phyloP scores from a whole-genome alignment of 805 yeast species.

The Saturnispora hagleri region DNA sequence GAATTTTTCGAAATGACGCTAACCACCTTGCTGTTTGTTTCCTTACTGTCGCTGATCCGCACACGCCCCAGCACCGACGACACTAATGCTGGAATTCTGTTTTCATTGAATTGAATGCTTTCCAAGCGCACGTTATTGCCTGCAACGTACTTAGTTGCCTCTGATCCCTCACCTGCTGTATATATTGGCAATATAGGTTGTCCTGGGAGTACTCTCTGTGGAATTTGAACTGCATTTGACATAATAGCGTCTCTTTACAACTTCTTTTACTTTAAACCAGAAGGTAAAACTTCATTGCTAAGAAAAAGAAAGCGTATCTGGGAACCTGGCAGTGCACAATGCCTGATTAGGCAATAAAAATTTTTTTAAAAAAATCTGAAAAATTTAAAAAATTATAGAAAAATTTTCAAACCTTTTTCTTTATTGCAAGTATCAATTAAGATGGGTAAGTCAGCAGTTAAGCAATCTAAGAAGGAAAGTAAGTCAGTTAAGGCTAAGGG shows the following conservation, averaged over 20 bases:
- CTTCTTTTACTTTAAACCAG: neutral
- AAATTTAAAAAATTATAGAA: slow-evolving; percentile 2
- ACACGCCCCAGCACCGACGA: slow-evolving; percentile 61
- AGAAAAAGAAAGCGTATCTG: neutral
- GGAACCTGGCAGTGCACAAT: slow-evolving; percentile 1
- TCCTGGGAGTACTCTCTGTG: slow-evolving; percentile 64
- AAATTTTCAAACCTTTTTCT: slow-evolving; percentile 6
- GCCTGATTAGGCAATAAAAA: neutral
- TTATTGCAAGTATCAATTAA: slow-evolving; percentile 3
- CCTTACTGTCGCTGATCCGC: slow-evolving; percentile 6
- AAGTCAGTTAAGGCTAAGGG: slow-evolving; percentile 17
- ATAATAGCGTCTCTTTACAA: neutral
- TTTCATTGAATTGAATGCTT: slow-evolving; percentile 33
- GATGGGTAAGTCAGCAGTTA: slow-evolving; percentile 25
- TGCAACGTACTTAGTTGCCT: slow-evolving; percentile 35
- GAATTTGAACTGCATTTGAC: slow-evolving; percentile 17
- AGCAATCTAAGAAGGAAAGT: slow-evolving; percentile 20
- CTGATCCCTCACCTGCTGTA: slow-evolving; percentile 22
- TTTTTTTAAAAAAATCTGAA: slow-evolving; percentile 3
- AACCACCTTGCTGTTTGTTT: slow-evolving; percentile 9
- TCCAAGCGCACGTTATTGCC: slow-evolving; percentile 59
- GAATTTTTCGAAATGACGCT: slow-evolving; percentile 21
- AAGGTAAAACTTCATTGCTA: neutral
- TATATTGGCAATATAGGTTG: slow-evolving; percentile 59
- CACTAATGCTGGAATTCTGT: slow-evolving; percentile 32